phyloP scores from a whole-genome alignment of 768 basidiomycete species.

The Tulasnella sp. region DNA sequence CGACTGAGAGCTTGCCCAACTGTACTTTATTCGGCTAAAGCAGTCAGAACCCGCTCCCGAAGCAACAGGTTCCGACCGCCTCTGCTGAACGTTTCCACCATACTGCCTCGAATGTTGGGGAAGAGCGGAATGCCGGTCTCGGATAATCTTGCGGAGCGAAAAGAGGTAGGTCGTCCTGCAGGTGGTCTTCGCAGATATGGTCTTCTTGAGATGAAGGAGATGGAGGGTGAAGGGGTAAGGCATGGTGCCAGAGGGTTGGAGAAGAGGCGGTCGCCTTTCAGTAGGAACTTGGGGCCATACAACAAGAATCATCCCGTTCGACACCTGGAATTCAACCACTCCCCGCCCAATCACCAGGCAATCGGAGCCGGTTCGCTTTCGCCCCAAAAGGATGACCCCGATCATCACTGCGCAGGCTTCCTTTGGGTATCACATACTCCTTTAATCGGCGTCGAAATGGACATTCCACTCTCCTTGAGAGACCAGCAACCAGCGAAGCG shows the following conservation, averaged over 20 bases:
- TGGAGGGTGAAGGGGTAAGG: background rate
- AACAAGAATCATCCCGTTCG: background rate
- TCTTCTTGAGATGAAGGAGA: background rate
- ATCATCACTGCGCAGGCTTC: background rate
- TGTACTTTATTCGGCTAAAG: slow-evolving; percentile 1
- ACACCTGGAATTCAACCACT: background rate
- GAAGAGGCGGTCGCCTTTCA: background rate
- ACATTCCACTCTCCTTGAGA: background rate
- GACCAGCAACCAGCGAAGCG: background rate
- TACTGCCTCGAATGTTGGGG: background rate
- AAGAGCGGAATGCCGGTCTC: background rate
- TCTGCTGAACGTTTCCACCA: background rate
- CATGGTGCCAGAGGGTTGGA: background rate
- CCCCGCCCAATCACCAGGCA: background rate
- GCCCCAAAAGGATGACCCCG: background rate
- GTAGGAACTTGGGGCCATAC: background rate
- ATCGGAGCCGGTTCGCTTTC: background rate
- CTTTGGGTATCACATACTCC: background rate
- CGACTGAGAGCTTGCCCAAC: background rate
- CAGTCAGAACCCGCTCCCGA: background rate
- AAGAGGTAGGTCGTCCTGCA: background rate
- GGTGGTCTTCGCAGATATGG: slow-evolving; percentile 4
- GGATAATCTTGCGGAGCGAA: background rate
- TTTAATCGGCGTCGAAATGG: background rate
- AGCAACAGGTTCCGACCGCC: background rate